Base-by-base conservation (phyloP, 306 rosid species). In the Quercus cerris region DNA sequence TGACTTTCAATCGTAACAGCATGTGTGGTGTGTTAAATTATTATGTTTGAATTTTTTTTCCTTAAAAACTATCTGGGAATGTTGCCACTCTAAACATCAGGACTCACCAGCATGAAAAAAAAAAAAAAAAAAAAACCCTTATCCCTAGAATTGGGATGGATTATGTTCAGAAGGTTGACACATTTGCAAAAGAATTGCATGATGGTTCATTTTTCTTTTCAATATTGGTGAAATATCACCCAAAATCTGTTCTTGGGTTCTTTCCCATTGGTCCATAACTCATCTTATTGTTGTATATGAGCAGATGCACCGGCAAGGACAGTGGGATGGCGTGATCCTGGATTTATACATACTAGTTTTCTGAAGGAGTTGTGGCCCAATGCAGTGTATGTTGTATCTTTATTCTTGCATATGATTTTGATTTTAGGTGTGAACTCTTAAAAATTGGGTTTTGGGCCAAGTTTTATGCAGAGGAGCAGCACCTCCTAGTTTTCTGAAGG, bases 271-370 rank as follows among this genome's bases (percentile, higher is more conserved):
- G 35, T 41, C 31, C 56, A 33, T 55, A 61, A 31, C 62, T 78
- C 75, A 70, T 72, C 76, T 73, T 54, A n/a, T 41, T 35, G 35
- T 59, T 38, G 25, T 73, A 18, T 25, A 52, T 56, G 38, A 77
- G 73, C 83, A 94, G 99, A 95, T 75, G 97, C 97, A 84, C 99
- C 99, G 0, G 99, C 97, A 80, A 90, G 92, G 56, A 91, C 99
- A 28, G 95, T 90, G 52, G 99, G 97, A 79, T 93, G 99, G 99
- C 93, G 97, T 76, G 95, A 94, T 77, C 99, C 98, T 22, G 97
- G 98, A 77, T 94, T 77, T 84, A 92, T 92, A 79, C 98, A 92
- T 85, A 92, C 95, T 49, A 83, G 91, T 83, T 94, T 94, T 81
- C 85, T 94, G 73, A 94, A 86, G 89, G 94, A 91, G 46, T 70